These are phyloP conservation scores for Botrytis deweyae DNA, from an alignment of 2,329 filamentous ascomycete species.

Conservation along the genomic window DNA sequence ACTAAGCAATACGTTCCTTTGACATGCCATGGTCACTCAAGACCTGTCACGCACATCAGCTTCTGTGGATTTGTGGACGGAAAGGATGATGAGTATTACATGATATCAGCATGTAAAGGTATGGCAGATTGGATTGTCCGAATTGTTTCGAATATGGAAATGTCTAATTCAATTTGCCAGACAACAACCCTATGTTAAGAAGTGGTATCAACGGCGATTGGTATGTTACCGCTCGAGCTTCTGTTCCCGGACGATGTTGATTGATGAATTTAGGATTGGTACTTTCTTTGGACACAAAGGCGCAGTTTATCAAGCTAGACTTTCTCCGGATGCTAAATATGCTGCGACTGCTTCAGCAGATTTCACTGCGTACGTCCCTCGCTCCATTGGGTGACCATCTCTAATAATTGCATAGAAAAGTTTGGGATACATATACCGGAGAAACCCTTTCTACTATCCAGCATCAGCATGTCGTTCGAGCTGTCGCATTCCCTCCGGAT, in stretches of 20 bases:
- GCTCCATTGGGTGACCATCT: conserved; percentile 10
- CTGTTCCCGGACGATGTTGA: conserved; percentile 26
- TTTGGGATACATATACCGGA: conserved; percentile 96
- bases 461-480: conserved; percentile 93
- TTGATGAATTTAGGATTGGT: conserved; percentile 64
- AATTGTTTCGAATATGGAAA: background rate
- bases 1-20: conserved; percentile 55
- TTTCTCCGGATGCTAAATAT: conserved; percentile 82
- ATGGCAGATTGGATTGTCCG: conserved; percentile 19
- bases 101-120: conserved; percentile 73
- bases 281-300: conserved; percentile 98
- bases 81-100: conserved; percentile 64
- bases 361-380: conserved; percentile 75
- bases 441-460: conserved; percentile 83
- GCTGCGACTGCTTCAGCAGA: conserved; percentile 94
- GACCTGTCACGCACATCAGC: conserved; percentile 70
- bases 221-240: conserved; percentile 46
- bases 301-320: conserved; percentile 91
- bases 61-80: conserved; percentile 61
- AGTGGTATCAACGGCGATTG: conserved; percentile 95
- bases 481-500: conserved; percentile 84
- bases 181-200: conserved; percentile 97
- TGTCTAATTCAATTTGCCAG: conserved; percentile 47
- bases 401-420: conserved; percentile 62
- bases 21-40: conserved; percentile 74